Base-by-base conservation (phyloP, 257 asterid genomes). In the Fraxinus excelsior region DNA sequence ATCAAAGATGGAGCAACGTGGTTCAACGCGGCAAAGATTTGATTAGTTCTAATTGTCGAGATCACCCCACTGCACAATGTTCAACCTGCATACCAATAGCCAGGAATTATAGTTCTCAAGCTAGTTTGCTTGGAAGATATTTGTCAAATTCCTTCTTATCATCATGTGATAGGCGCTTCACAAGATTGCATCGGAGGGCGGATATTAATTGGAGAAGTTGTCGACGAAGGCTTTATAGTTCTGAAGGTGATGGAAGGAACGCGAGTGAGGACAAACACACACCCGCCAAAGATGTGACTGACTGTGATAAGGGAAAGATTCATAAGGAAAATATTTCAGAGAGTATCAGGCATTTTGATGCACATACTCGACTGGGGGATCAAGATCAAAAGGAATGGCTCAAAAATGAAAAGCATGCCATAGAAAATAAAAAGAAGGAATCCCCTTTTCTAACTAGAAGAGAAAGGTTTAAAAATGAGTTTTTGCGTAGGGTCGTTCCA, bases 341-440 rank as follows among this genome's bases (percentile, higher is more conserved):
- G 72, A 82, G 78, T 70, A 67, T 40, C 35, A 84, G 73, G 74
- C 79, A 82, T 44, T 81, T 72, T 64, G 90, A 93, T 90, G 90
- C 96, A 72, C 99, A 96, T 84, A 92, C 96, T 78, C 87, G 78
- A 77, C 97, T 96, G 74, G 97, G 92, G 74, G 94, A 88, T 89
- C 94, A 89, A 84, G 99, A 96, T 82, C 99, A 96, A 85, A 81
- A 80, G 78, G 99, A 93, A 78, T 96, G 99, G 99, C 90, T 96
- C 21, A 78, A 82, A 67, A 91, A 86, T 78, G 98, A 93, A 86
- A 91, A 90, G 83, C 87, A 90, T 67, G 86, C 95, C 25, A 87
- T 89, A 37, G 99, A 96, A 85, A 88, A 85, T 81, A 93, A 91
- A 81, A 91, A 88, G 82, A 95, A 87, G 80, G 98, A 96, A 44